Conservation (phyloP, 2,329 filamentous ascomycete species). For the Aspergillus texensis region DNA sequence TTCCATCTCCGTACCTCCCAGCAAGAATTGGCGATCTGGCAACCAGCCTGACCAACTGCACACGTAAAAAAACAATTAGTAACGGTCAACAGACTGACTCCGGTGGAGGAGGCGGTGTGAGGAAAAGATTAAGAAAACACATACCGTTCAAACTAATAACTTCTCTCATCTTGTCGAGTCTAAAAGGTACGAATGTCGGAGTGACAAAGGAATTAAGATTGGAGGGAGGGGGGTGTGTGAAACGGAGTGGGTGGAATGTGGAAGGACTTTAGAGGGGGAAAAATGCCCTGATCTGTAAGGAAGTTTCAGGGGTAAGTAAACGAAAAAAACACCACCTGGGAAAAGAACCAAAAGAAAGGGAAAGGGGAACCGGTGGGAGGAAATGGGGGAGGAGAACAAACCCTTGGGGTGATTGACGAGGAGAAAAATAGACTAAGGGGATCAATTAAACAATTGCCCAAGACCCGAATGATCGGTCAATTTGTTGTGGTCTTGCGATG, state of each 20-base stretch:
- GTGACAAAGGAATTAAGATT: conserved; percentile 28
- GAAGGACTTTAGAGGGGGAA: conserved; percentile 29
- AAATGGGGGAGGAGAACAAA: conserved; percentile 11
- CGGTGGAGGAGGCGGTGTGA: background rate
- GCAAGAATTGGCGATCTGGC: conserved; percentile 99
- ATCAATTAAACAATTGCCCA: conserved; percentile 13
- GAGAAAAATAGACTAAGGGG: conserved; percentile 10
- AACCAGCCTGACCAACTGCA: conserved; percentile 98
- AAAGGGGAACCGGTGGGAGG: conserved; percentile 22
- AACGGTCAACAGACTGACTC: conserved; percentile 18
- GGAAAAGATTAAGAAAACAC: conserved; percentile 34
- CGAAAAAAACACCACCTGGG: conserved; percentile 29
- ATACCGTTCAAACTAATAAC: conserved; percentile 98
- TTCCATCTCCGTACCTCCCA: conserved; percentile 76
- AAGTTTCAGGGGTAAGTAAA: conserved; percentile 30
- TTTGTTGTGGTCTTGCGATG: conserved; percentile 55
- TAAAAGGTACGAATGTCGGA: conserved; percentile 17
- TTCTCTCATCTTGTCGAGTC: conserved; percentile 83
- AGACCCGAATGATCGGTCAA: conserved; percentile 34
- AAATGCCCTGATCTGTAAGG: conserved; percentile 31
- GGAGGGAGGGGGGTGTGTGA: conserved; percentile 17
- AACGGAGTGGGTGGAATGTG: conserved; percentile 22
- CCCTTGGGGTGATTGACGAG: conserved; percentile 19
- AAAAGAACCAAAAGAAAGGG: conserved; percentile 15
- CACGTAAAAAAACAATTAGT: conserved; percentile 24